phyloP scores from a whole-genome alignment of 495 filamentous ascomycete species.

The Aspergillus asperescens region DNA sequence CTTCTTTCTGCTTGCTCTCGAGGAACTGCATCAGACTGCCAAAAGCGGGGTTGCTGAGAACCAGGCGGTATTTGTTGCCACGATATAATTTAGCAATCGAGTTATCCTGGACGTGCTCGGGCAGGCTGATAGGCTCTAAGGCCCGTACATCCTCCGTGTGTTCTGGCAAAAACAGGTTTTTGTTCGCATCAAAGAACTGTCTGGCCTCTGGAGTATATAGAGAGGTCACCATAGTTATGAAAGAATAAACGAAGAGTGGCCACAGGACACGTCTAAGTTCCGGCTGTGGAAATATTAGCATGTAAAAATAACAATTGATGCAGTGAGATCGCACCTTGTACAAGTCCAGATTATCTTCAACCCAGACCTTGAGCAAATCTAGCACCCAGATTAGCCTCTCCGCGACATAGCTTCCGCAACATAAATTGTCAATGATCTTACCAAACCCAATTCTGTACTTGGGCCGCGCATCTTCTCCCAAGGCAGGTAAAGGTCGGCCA shows the following conservation, averaged over 20 bases:
- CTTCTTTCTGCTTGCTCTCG: conserved; percentile 72
- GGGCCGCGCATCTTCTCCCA: conserved; percentile 63
- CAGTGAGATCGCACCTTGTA: conserved; percentile 63
- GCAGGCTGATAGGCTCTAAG: conserved; percentile 62
- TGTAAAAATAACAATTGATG: conserved; percentile 24
- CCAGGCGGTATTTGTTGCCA: conserved; percentile 79
- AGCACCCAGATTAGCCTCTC: conserved; percentile 9
- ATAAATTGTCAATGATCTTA: conserved; percentile 25
- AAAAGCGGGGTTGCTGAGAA: conserved; percentile 72
- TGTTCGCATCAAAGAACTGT: conserved; percentile 62
- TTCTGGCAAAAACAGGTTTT: conserved; percentile 62
- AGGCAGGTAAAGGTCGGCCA: conserved; percentile 59
- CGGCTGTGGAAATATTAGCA: conserved; percentile 46
- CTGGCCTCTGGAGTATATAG: conserved; percentile 64
- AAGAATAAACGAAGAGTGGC: conserved; percentile 93
- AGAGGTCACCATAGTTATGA: conserved; percentile 72
- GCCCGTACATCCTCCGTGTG: conserved; percentile 71
- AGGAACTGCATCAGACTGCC: conserved; percentile 80
- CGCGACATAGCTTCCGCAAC: background rate
- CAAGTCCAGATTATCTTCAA: conserved; percentile 83
- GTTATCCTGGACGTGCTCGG: conserved; percentile 71
- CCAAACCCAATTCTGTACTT: conserved; percentile 72
- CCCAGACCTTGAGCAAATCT: conserved; percentile 69
- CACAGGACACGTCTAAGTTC: conserved; percentile 81
- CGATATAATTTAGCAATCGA: conserved; percentile 68